A percentile compares a stretch with the other conserved stretches of the same genome.
These are phyloP conservation scores for Tetradesmus obliquus DNA, from an alignment of 139 green algal species.

Conservation along the genomic window DNA sequence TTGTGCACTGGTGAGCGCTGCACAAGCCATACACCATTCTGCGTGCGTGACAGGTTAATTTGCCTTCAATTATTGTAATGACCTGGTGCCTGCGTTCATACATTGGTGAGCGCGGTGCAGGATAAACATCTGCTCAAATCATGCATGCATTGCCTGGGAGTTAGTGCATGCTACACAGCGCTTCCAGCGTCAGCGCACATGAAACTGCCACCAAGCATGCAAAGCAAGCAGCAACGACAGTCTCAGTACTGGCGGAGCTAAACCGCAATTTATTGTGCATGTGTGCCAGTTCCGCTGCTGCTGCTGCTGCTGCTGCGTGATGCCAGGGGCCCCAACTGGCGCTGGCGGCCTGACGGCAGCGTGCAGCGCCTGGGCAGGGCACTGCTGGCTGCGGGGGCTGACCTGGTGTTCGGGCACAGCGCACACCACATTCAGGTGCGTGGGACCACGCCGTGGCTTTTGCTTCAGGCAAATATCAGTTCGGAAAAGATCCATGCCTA, in stretches of 20 bases:
- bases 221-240: too few species aligned
- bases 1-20: not conserved
- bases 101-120: constrained; percentile 51
- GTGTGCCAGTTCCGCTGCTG: not conserved
- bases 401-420: constrained; percentile 67
- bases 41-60: too few species aligned
- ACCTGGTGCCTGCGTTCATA: constrained; percentile 67
- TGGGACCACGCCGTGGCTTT: too few species aligned
- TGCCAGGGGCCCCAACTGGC: constrained; percentile 69
- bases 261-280: too few species aligned
- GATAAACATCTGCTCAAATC: too few species aligned
- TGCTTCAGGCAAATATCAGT: not conserved
- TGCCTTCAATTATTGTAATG: not conserved
- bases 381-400: constrained; percentile 56
- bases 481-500: too few species aligned
- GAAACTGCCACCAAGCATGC: not conserved
- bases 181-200: not conserved
- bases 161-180: not conserved
- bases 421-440: constrained; percentile 59
- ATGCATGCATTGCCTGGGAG: too few species aligned
- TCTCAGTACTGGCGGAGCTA: too few species aligned
- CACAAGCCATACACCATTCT: not conserved
- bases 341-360: constrained; percentile 57
- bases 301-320: not conserved
- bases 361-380: constrained; percentile 51